Base-by-base conservation (phyloP, 305 asterid genomes). In the Stenogyne calaminthoides region DNA sequence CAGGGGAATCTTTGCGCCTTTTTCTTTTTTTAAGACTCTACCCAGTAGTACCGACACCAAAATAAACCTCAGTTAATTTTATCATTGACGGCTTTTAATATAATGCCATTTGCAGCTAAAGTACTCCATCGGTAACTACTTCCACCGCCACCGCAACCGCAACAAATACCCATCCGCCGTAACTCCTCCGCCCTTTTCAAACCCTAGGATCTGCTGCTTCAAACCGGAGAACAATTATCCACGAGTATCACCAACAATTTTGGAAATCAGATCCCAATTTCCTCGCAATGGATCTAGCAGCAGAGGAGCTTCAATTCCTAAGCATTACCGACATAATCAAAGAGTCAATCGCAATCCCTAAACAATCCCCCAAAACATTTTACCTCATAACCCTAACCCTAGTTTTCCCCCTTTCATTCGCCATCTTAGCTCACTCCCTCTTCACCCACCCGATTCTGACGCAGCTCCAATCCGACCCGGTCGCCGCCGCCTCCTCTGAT, bases 371-470 rank as follows among this genome's bases (percentile, higher is more conserved):
- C 10, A 89, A 85, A 74, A 88, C 97, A 12, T 93, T 93, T 64
- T 93, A 91, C 81, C 88, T 93, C 47, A 76, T 91, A 51, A 89
- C 98, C 70, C 86, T 91, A 39, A 81, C 91, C 71, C 77, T 91
- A 42, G 75, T 93, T 76, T 93, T 91, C 87, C 97, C 98, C 2
- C 85, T 93, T 32, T 93, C 98, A 12, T 93, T 93, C 78, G 98
- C 97, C 63, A 89, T 93, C 80, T 78, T 93, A 68, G 98, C 96
- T 58, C 98, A 93, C 82, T 93, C 97, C 1, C 89, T 93, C 62
- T 93, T 93, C 89, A 91, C 97, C 0, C 92, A 93, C 75, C 97
- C 97, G 0, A 84, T 93, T 58, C 64, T 93, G 59, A 34, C 82
- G 0, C 96, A 91, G 82, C 96, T 93, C 54, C 93, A 87, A 36